These are phyloP conservation scores for Zasmidium cellare DNA, from an alignment of 2,329 filamentous ascomycete species.

Conservation along the genomic window DNA sequence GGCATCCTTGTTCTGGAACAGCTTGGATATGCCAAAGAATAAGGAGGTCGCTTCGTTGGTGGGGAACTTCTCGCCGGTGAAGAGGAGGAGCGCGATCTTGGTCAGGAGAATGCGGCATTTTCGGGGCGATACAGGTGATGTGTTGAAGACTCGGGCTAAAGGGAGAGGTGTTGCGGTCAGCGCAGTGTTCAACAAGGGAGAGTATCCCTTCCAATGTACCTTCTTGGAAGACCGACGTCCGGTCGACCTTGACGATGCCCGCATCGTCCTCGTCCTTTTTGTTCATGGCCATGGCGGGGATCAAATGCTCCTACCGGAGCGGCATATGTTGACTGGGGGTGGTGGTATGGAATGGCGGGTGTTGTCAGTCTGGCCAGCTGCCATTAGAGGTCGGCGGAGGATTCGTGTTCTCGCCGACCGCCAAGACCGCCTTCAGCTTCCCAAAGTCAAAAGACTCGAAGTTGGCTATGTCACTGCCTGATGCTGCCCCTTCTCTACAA, in stretches of 20 bases:
- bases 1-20: constrained; percentile 99
- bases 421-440: background rate
- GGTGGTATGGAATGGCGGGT: constrained; percentile 1
- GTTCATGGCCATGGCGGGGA: constrained; percentile 77
- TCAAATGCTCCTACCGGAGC: constrained; percentile 20
- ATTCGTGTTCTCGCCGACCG: too few relatives aligned
- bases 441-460: background rate
- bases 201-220: constrained; percentile 57
- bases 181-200: constrained; percentile 8
- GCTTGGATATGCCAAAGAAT: constrained; percentile 98
- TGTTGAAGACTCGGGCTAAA: constrained; percentile 96
- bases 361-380: constrained; percentile 1
- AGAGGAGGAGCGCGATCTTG: constrained; percentile 93
- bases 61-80: constrained; percentile 95
- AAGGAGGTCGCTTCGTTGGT: constrained; percentile 96
- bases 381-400: background rate
- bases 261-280: constrained; percentile 99
- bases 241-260: constrained; percentile 93
- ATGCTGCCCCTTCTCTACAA: background rate
- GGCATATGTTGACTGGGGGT: constrained; percentile 13
- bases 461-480: background rate
- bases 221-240: constrained; percentile 98
- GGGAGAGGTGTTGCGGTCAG: constrained; percentile 8
- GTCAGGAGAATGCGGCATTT: constrained; percentile 96
- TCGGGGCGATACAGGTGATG: constrained; percentile 91